Evolutionary conservation across 2,329 filamentous ascomycete genomes (phyloP).

Genomic region (Diaporthe sp.): DNA sequence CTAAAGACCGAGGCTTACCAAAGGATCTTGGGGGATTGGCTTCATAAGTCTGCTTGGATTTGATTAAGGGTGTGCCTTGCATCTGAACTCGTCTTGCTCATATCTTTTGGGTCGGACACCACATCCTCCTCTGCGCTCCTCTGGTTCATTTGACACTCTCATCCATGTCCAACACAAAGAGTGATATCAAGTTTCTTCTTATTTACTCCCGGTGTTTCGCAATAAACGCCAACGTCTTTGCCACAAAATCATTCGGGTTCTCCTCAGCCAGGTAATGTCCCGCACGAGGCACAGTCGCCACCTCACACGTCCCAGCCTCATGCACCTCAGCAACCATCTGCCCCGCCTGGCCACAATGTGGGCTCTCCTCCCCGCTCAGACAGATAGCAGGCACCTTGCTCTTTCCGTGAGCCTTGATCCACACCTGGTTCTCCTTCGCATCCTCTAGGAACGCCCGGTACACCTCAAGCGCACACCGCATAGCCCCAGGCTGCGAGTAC

Average conservation of each 20-base stretch:
- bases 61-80: too few species aligned
- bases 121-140: neutral
- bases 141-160: too few species aligned
- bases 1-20: neutral
- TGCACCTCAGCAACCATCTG: conserved; percentile 2
- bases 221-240: neutral
- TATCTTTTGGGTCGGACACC: neutral
- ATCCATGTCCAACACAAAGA: too few species aligned
- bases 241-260: neutral
- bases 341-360: neutral
- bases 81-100: too few species aligned
- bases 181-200: too few species aligned
- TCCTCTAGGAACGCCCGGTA: neutral
- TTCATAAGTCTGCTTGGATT: neutral
- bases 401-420: neutral
- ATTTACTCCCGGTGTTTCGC: neutral
- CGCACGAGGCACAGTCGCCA: neutral
- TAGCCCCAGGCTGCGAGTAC: conserved; percentile 3
- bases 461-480: neutral
- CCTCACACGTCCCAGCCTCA: neutral
- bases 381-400: neutral
- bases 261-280: conserved; percentile 11
- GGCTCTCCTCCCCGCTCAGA: neutral
- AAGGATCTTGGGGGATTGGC: neutral
- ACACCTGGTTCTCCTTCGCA: neutral